phyloP scores from a whole-genome alignment of 73 alveolate genomes.

The Paramecium sonneborni region DNA sequence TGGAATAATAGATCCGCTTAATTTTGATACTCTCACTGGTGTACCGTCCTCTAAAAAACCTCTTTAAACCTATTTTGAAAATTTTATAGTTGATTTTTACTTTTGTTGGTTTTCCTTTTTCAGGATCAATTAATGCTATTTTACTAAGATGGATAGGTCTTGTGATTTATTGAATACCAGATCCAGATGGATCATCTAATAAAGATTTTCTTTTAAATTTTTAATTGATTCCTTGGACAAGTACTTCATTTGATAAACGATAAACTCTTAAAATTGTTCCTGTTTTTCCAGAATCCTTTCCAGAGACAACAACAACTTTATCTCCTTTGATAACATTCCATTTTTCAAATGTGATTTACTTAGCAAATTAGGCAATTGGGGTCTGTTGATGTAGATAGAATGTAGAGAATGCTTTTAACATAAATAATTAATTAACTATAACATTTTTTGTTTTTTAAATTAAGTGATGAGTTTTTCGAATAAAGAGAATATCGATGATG shows the following conservation, averaged over 20 bases:
- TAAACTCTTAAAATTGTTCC: conserved; percentile 81
- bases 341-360: conserved; percentile 55
- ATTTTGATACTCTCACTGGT: conserved; percentile 80
- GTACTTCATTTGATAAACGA: conserved; percentile 74
- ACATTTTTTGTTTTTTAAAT: not conserved
- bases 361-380: not conserved
- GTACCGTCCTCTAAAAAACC: conserved; percentile 81
- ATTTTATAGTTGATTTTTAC: not conserved
- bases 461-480: not conserved
- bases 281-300: conserved; percentile 75
- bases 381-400: not conserved
- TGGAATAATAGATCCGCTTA: conserved; percentile 81
- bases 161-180: conserved; percentile 22
- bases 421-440: not conserved
- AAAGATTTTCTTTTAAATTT: conserved; percentile 53
- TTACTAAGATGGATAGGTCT: conserved; percentile 87
- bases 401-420: conserved; percentile 18
- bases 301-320: conserved; percentile 78
- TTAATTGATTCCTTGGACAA: conserved; percentile 82
- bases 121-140: conserved; percentile 88
- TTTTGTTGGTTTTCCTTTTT: conserved; percentile 80
- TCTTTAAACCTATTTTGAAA: not conserved
- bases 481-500: not conserved
- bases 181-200: conserved; percentile 6
- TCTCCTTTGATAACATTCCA: conserved; percentile 87